Conservation (phyloP, 2,329 filamentous ascomycete species). For the Aureobasidium mangrovei region DNA sequence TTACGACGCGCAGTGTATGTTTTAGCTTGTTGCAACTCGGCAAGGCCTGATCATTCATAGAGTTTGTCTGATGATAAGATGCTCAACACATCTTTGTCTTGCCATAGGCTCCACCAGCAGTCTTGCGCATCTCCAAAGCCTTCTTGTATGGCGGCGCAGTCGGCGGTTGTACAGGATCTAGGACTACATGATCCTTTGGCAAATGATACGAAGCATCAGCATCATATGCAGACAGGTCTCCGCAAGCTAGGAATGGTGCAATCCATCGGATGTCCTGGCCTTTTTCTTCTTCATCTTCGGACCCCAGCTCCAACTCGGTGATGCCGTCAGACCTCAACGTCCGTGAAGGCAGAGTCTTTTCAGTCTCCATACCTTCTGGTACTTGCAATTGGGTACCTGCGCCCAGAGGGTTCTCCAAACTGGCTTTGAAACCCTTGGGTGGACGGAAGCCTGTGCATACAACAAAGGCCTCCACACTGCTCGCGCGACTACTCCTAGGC, state of each 20-base stretch:
- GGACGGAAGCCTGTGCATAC: constrained; percentile 86
- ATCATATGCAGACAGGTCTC: constrained; percentile 89
- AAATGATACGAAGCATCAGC: constrained; percentile 90
- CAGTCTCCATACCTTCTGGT: constrained; percentile 2
- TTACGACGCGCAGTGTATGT: too few relatives aligned
- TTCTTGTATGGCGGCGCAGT: constrained; percentile 93
- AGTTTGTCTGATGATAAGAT: too few relatives aligned
- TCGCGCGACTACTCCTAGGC: constrained; percentile 86
- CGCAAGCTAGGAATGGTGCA: constrained; percentile 92
- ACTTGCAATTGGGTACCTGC: constrained; percentile 47
- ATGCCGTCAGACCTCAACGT: constrained; percentile 38
- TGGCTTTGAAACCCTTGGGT: constrained; percentile 65
- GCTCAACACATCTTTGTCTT: constrained; percentile 49
- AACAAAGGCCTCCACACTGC: constrained; percentile 93
- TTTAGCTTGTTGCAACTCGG: too few relatives aligned
- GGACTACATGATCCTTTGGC: constrained; percentile 73
- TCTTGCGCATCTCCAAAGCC: constrained; percentile 74
- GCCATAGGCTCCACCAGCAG: constrained; percentile 66
- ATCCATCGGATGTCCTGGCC: constrained; percentile 62
- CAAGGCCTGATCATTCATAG: too few relatives aligned
- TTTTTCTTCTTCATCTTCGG: constrained; percentile 33
- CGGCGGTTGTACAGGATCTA: constrained; percentile 89
- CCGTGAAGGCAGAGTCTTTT: constrained; percentile 21
- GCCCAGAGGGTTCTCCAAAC: constrained; percentile 65
- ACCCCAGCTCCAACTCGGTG: constrained; percentile 40